A percentile compares a stretch with the other conserved stretches of the same genome.
Evolutionary conservation across 2,329 filamentous ascomycete species (phyloP).

Genomic region (Bipolaris sorokiniana): DNA sequence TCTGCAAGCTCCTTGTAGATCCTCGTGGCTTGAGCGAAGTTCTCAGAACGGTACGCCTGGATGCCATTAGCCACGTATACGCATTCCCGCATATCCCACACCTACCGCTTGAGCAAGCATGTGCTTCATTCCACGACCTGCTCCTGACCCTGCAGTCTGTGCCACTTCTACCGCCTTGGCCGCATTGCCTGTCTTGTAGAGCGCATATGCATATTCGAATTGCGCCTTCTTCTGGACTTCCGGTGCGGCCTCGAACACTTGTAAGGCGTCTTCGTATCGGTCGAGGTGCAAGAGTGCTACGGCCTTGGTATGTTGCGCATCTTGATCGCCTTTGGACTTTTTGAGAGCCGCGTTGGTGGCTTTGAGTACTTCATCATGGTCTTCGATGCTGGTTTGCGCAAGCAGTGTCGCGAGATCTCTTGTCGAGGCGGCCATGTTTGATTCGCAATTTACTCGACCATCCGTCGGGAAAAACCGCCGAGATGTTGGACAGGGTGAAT

Average conservation of each 20-base stretch:
- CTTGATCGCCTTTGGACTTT: slow-evolving; percentile 63
- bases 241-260: slow-evolving; percentile 67
- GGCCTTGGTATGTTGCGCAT: slow-evolving; percentile 72
- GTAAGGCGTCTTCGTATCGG: slow-evolving; percentile 78
- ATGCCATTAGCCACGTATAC: slow-evolving; percentile 21
- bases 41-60: slow-evolving; percentile 73
- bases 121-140: slow-evolving; percentile 61
- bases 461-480: slow-evolving; percentile 31
- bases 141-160: slow-evolving; percentile 38
- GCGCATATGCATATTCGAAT: slow-evolving; percentile 79
- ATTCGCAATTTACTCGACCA: slow-evolving; percentile 20
- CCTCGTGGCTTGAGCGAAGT: slow-evolving; percentile 69
- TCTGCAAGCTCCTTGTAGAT: slow-evolving; percentile 67
- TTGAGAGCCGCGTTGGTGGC: slow-evolving; percentile 64
- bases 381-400: slow-evolving; percentile 64
- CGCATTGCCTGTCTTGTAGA: slow-evolving; percentile 78
- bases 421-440: slow-evolving; percentile 49
- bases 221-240: slow-evolving; percentile 65
- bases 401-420: slow-evolving; percentile 62
- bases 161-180: slow-evolving; percentile 66
- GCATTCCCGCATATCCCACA: background rate
- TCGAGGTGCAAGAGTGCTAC: slow-evolving; percentile 82
- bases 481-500: slow-evolving; percentile 2
- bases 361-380: slow-evolving; percentile 77
- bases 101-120: slow-evolving; percentile 67